phyloP scores from a whole-genome alignment of 768 basidiomycete genomes.

The Leccinellum albellum region DNA sequence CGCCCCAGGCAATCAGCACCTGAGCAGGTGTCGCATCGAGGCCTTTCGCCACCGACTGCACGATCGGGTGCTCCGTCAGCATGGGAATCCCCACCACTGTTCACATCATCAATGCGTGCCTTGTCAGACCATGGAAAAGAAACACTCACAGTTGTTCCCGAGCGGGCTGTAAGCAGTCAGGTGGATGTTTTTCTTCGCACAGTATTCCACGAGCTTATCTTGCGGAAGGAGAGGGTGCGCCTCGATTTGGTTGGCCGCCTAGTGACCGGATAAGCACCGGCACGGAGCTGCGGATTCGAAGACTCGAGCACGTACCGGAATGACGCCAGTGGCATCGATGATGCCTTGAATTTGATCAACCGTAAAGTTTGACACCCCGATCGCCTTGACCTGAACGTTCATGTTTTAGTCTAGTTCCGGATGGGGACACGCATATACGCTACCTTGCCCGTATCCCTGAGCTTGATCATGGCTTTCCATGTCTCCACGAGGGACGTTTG shows the following conservation, averaged over 20 bases:
- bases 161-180: slow-evolving; percentile 72
- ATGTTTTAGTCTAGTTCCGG: not conserved
- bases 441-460: slow-evolving; percentile 68
- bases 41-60: slow-evolving; percentile 59
- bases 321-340: slow-evolving; percentile 64
- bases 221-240: slow-evolving; percentile 79
- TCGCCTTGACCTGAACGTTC: slow-evolving; percentile 47
- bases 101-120: not conserved
- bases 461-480: slow-evolving; percentile 75
- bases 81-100: slow-evolving; percentile 59
- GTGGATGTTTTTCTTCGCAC: slow-evolving; percentile 66
- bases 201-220: slow-evolving; percentile 66
- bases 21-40: slow-evolving; percentile 70
- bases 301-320: slow-evolving; percentile 49
- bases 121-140: not conserved
- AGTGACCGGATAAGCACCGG: not conserved
- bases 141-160: slow-evolving; percentile 67
- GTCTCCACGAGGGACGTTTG: slow-evolving; percentile 68
- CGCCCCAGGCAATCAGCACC: slow-evolving; percentile 81
- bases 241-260: slow-evolving; percentile 78
- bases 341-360: slow-evolving; percentile 62
- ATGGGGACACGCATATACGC: not conserved
- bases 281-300: not conserved
- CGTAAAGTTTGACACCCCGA: slow-evolving; percentile 86
- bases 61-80: slow-evolving; percentile 62